Conservation (phyloP, 257 asterid genomes). For the Cordia subcordata region DNA sequence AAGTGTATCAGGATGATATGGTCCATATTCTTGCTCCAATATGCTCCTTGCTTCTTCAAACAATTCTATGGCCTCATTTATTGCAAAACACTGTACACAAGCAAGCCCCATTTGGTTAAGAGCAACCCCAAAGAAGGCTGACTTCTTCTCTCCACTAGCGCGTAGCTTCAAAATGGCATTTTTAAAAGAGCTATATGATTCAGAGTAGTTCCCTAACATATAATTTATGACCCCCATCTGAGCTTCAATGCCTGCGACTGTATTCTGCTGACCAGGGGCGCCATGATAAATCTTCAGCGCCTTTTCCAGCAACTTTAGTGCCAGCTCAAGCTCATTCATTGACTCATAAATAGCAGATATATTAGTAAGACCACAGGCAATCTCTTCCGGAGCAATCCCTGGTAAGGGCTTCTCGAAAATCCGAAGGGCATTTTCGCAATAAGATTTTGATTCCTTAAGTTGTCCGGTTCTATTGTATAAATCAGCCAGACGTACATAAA, state of each 20-base stretch:
- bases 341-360: conserved; percentile 89
- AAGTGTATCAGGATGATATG: conserved; percentile 86
- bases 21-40: conserved; percentile 89
- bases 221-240: conserved; percentile 89
- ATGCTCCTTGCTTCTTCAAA: conserved; percentile 87
- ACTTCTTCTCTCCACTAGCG: conserved; percentile 81
- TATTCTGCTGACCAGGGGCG: conserved; percentile 86
- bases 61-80: conserved; percentile 71
- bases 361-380: conserved; percentile 81
- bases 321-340: conserved; percentile 82
- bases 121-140: conserved; percentile 89
- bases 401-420: conserved; percentile 71
- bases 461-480: conserved; percentile 78
- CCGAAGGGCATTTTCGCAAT: conserved; percentile 82
- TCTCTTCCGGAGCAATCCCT: conserved; percentile 81
- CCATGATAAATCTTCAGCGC: conserved; percentile 81
- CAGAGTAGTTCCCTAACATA: conserved; percentile 71
- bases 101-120: conserved; percentile 93
- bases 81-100: conserved; percentile 78
- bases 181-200: conserved; percentile 58
- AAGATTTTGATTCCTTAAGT: conserved; percentile 74
- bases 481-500: conserved; percentile 86
- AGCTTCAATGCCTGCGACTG: conserved; percentile 87
- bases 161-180: conserved; percentile 70
- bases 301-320: conserved; percentile 71